Conservation (phyloP, 345 rosid species). For the Moricandia moricandioides region DNA sequence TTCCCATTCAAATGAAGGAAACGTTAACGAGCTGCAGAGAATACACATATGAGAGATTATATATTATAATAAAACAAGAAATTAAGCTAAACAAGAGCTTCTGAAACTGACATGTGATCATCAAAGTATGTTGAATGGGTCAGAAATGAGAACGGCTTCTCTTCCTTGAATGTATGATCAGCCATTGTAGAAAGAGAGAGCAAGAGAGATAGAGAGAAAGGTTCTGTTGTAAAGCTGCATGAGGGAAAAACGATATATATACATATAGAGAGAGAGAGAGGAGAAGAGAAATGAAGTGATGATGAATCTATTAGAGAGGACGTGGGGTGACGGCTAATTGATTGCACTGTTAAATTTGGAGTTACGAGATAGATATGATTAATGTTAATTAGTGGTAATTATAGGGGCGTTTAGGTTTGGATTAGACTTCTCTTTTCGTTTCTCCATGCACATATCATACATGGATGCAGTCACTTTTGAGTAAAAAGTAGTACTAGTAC, state of each 20-base stretch:
- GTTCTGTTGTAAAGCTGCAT: conserved; percentile 5
- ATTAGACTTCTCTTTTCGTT: conserved; percentile 34
- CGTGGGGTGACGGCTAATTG: conserved; percentile 40
- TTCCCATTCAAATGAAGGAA: conserved; percentile 37
- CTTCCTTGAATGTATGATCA: conserved; percentile 17
- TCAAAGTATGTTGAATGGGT: conserved; percentile 14
- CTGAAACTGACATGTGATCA: conserved; percentile 20
- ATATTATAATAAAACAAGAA: background rate
- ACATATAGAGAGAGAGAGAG: background rate
- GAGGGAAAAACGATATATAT: conserved; percentile 26
- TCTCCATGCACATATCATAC: conserved; percentile 17
- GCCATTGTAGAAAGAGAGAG: conserved; percentile 27
- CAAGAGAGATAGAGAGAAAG: background rate
- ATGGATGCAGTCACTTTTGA: conserved; percentile 23
- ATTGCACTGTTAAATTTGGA: conserved; percentile 29
- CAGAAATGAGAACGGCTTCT: conserved; percentile 24
- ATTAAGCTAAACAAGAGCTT: background rate
- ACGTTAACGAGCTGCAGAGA: conserved; percentile 16
- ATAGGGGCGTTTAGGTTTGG: conserved; percentile 36
- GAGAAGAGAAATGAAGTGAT: conserved; percentile 22
- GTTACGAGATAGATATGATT: conserved; percentile 37
- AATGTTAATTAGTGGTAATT: conserved; percentile 33
- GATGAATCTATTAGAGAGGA: conserved; percentile 21
- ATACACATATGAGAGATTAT: background rate
- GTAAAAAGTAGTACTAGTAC: background rate